Evolutionary conservation across 305 asterid genomes (phyloP).

Genomic region (Fraxinus sp.): DNA sequence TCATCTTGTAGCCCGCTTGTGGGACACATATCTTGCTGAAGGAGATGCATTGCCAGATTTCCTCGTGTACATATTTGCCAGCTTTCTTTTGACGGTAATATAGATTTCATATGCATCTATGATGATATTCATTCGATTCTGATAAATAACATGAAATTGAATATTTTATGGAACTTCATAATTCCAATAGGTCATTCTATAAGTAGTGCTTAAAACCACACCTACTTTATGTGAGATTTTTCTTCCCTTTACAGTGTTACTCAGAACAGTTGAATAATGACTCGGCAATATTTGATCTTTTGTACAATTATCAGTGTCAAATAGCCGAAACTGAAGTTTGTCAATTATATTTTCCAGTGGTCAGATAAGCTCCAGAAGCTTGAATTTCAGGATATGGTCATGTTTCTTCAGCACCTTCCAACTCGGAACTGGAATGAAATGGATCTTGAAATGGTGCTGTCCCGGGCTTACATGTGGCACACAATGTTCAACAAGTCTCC

Average conservation of each 20-base stretch:
- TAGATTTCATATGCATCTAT: too few species aligned
- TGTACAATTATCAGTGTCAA: not conserved
- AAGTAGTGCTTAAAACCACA: not conserved
- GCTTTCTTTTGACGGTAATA: conserved; percentile 90
- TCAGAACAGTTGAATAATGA: not conserved
- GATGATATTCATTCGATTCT: too few species aligned
- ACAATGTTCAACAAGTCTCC: conserved; percentile 89
- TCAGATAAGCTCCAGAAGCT: conserved; percentile 76
- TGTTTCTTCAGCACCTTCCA: conserved; percentile 97
- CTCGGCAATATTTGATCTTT: not conserved
- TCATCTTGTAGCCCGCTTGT: conserved; percentile 77
- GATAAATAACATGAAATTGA: too few species aligned
- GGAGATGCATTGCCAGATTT: conserved; percentile 94
- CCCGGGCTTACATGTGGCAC: conserved; percentile 97
- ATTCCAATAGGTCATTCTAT: not conserved
- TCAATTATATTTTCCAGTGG: conserved; percentile 54
- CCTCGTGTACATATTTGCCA: conserved; percentile 90
- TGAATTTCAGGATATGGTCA: conserved; percentile 97
- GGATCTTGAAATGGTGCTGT: conserved; percentile 92
- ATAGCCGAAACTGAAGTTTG: conserved; percentile 10
- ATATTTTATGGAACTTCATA: not conserved
- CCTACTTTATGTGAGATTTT: not conserved
- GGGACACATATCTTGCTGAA: conserved; percentile 99
- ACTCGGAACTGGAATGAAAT: conserved; percentile 71
- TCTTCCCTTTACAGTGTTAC: not conserved